Evolutionary conservation across 495 filamentous ascomycete species (phyloP), one percentile per base, ranked within the genome.

Genomic region (Xylaria nigripes): DNA sequence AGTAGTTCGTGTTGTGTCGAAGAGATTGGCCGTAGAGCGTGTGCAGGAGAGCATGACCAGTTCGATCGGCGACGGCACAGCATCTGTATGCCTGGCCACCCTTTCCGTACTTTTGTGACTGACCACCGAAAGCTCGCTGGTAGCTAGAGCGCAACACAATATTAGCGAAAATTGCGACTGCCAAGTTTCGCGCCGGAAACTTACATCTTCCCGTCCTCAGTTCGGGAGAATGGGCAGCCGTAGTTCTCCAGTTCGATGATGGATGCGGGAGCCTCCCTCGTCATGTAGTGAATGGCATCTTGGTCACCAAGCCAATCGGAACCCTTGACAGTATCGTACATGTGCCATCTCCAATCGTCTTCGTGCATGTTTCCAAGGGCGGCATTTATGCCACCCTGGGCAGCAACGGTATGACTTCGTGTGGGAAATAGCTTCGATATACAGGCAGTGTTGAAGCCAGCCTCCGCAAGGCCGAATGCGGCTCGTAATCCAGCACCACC

Each of bases 281-380:
- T 96, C 92, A 97, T 97, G 76, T 97, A 97, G 73, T 97, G 92
- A 67, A 97, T 97, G 47, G 92, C 92, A 73, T 97, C 92, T 76
- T 97, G 92, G 74, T 97, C 92, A 69, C 92, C 92, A 29, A 97
- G 81, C 92, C 92, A 97, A 79, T 97, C 92, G 50, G 88, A 94
- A 63, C 92, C 92, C 78, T 97, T 97, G 57, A 97, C 92, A 44
- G 92, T 97, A 73, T 97, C 92, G 78, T 96, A 97, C 92, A 96
- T 96, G 77, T 97, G 92, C 92, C 92, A 96, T 72, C 92, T 85
- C 92, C 92, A 97, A 77, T 97, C 92, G 70, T 97, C 92, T 72
- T 78, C 77, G 74, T 82, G 76, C 77, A 80, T 81, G 68, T 97
- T 97, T 72, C 92, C 92, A 60, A 97, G 81, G 43, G 92, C 92